Base-by-base conservation (phyloP, 805 yeast genomes). In the Zygosaccharomyces bailii region DNA sequence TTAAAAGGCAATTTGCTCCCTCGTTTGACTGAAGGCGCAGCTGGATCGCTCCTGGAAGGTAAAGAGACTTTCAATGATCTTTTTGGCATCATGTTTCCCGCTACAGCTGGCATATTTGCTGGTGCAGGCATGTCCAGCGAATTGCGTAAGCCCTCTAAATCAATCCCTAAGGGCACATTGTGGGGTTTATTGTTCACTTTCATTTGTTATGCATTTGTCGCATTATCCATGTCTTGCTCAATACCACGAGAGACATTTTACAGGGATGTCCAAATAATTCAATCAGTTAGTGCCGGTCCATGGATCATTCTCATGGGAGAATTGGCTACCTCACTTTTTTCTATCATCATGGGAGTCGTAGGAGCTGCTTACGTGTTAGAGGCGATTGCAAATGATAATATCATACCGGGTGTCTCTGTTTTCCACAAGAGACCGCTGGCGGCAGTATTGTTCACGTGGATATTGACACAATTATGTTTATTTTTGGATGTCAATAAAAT, bases 121-220 rank as follows among this genome's bases (percentile, higher is more conserved):
- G 99, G 99, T 13, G 97, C 99, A 1, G 86, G 96, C 18, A 93
- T 93, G 99, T 88, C 96, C 32, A 98, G 99, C 14, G 96, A 89
- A 55, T 72, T 93, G 50, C 70, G 76, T 44, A 80, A 76, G 44
- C 99, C 99, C 0, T 87, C 96, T 0, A 79, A 77, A 56, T 79
- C 95, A 1, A 93, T 93, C 36, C 99, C 99, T 0, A 74, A 76
- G 48, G 99, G 99, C n/a, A 93, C 99, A 0, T 65, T 93, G 20
- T 78, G 82, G 72, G 99, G 98, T 0, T 68, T 91, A 6, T 53
- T 80, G 3, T 67, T 88, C 30, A 90, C 98, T 0, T 89, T 93
- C 59, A 53, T 74, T 2, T 78, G 87, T 42, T 93, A 93, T 57
- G 70, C 84, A 0, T 53, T 79, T n/a, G 97, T 93, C 1, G 90